Evolutionary conservation across 2,329 filamentous ascomycete species (phyloP).

Genomic region (Aspergillus tamarii): DNA sequence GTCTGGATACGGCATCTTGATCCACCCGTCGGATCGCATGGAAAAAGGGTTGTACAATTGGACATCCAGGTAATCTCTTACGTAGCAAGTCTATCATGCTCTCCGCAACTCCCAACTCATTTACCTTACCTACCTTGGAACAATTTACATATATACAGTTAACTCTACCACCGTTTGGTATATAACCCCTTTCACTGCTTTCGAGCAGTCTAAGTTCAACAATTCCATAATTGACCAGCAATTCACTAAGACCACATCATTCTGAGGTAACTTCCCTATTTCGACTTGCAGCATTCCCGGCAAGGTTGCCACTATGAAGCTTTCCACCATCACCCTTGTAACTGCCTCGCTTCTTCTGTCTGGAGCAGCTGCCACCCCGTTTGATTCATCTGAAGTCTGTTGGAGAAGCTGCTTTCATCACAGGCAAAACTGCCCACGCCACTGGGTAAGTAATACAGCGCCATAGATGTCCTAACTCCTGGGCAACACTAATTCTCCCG

Average conservation of each 20-base stretch:
- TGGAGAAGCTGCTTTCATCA: not conserved
- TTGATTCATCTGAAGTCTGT: not conserved
- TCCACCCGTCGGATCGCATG: not conserved
- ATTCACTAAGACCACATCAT: not conserved
- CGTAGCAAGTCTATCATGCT: not conserved
- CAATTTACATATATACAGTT: not conserved
- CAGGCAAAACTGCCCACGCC: not conserved
- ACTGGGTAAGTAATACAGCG: not conserved
- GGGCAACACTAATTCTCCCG: not conserved
- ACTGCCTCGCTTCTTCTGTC: not conserved
- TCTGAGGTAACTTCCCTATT: not conserved
- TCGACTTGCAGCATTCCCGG: no score
- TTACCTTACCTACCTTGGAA: not conserved
- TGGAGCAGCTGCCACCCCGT: not conserved
- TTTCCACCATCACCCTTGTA: not conserved
- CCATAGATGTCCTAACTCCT: no score
- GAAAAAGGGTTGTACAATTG: not conserved
- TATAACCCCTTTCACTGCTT: not conserved
- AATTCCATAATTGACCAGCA: not conserved
- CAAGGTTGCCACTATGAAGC: not conserved
- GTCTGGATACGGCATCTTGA: not conserved
- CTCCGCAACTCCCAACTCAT: not conserved
- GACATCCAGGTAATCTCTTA: not conserved
- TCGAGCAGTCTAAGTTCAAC: not conserved
- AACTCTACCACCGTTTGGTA: not conserved